Evolutionary conservation across 2,329 filamentous ascomycete species (phyloP).

Genomic region (Pezicula carpinea): DNA sequence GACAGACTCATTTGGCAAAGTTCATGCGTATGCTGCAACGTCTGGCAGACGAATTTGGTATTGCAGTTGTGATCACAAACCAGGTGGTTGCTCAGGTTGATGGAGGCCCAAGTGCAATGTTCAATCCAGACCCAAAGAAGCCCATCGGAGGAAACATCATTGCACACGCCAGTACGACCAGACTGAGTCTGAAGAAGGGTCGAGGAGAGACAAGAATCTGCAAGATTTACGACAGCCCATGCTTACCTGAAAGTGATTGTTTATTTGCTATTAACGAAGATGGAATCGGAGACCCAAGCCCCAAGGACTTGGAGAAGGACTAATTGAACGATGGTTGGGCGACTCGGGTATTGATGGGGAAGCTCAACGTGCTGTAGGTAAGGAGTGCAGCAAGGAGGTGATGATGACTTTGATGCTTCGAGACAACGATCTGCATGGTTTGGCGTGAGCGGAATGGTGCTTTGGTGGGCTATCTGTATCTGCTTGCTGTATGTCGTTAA

Average conservation of each 20-base stretch:
- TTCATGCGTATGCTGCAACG: constrained; percentile 83
- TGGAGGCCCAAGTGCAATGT: constrained; percentile 94
- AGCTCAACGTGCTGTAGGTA: too few relatives aligned
- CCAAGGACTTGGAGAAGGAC: constrained; percentile 92
- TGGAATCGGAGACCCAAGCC: constrained; percentile 90
- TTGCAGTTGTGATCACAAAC: constrained; percentile 97
- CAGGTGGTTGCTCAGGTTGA: constrained; percentile 98
- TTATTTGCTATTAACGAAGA: constrained; percentile 96
- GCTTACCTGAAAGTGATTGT: constrained; percentile 92
- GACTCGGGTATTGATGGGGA: background rate
- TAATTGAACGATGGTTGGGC: constrained; percentile 6
- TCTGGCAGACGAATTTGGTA: constrained; percentile 80
- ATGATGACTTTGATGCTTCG: background rate
- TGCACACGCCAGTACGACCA: constrained; percentile 91
- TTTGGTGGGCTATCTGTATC: constrained; percentile 8
- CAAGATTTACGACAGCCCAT: constrained; percentile 99
- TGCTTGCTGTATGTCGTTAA: background rate
- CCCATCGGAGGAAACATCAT: constrained; percentile 99
- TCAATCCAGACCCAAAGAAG: constrained; percentile 98
- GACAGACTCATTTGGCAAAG: constrained; percentile 84
- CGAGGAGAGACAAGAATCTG: constrained; percentile 92
- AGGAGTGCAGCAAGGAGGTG: too few relatives aligned
- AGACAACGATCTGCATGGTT: constrained; percentile 12
- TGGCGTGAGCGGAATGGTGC: constrained; percentile 14
- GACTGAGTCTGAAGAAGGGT: constrained; percentile 93